These are phyloP conservation scores for Rhizopus sp. DNA, from an alignment of 371 early-diverging fungal genomes.

Conservation along the genomic window DNA sequence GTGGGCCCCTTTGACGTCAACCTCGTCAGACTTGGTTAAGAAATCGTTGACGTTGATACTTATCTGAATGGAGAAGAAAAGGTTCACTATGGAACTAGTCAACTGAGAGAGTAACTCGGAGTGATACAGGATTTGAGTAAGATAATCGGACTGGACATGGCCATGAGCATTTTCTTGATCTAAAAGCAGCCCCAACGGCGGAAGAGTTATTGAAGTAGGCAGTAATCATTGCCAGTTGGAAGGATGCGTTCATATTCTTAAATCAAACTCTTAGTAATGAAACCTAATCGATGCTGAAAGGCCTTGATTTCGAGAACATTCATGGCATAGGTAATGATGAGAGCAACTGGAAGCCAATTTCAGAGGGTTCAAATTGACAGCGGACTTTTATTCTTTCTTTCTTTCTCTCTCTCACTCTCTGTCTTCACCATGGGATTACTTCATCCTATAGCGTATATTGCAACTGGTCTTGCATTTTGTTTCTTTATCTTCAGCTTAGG, in stretches of 20 bases:
- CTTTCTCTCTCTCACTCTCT: not conserved
- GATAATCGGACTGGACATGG: slow-evolving; percentile 14
- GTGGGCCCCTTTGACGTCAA: slow-evolving; percentile 20
- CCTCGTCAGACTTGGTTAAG: slow-evolving; percentile 9
- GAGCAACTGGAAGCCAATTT: too few species aligned
- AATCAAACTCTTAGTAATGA: too few species aligned
- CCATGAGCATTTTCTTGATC: slow-evolving; percentile 25
- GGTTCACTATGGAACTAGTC: not conserved
- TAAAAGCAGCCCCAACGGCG: slow-evolving; percentile 9
- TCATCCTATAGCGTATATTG: slow-evolving; percentile 49
- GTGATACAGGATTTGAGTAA: not conserved
- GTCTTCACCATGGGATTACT: slow-evolving; percentile 17
- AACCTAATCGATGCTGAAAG: too few species aligned
- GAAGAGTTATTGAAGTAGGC: too few species aligned
- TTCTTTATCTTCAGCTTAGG: slow-evolving; percentile 52
- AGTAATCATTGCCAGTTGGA: slow-evolving; percentile 7
- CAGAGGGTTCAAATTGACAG: not conserved
- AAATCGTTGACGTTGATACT: slow-evolving; percentile 12
- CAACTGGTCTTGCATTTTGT: slow-evolving; percentile 41
- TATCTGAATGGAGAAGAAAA: slow-evolving; percentile 8
- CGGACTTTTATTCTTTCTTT: slow-evolving; percentile 7
- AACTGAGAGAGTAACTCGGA: slow-evolving; percentile 11
- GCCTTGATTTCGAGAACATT: too few species aligned
- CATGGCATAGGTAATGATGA: not conserved
- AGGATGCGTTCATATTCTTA: too few species aligned